phyloP scores from a whole-genome alignment of 192 early-diverging fungal species.

The Entomortierella lignicola region DNA sequence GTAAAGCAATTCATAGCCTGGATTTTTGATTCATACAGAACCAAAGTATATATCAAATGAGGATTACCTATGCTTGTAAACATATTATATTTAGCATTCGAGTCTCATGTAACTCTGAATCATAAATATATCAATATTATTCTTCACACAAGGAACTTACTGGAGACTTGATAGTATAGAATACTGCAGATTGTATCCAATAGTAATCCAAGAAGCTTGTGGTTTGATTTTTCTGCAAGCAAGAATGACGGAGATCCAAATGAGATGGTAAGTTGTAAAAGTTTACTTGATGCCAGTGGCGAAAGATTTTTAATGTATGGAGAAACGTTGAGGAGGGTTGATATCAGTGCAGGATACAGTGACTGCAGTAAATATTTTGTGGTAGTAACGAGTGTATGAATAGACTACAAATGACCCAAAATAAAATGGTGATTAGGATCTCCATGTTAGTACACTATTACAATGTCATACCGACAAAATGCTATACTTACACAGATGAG shows the following conservation, averaged over 20 bases:
- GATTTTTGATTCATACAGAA: constrained; percentile 79
- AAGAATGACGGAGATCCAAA: constrained; percentile 85
- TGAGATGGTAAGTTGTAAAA: constrained; percentile 79
- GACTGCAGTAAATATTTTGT: constrained; percentile 72
- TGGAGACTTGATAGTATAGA: constrained; percentile 84
- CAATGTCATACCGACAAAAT: not conserved
- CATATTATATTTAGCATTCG: not conserved
- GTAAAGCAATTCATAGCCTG: constrained; percentile 75
- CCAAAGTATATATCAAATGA: constrained; percentile 83
- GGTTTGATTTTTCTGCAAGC: constrained; percentile 81
- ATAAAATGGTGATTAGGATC: too few species aligned
- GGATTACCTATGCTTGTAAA: constrained; percentile 69
- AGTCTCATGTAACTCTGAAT: not conserved
- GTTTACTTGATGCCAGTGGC: constrained; percentile 74
- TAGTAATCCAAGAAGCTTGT: constrained; percentile 77
- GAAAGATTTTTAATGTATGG: constrained; percentile 84
- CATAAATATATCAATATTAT: not conserved
- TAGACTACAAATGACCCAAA: constrained; percentile 59
- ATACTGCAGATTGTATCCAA: constrained; percentile 87
- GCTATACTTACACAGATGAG: constrained; percentile 74
- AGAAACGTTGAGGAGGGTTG: constrained; percentile 85
- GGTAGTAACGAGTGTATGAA: constrained; percentile 80
- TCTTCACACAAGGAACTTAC: constrained; percentile 48
- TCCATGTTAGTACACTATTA: too few species aligned
- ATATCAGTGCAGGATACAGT: constrained; percentile 82